Evolutionary conservation across 2,329 filamentous ascomycete genomes (phyloP).

Genomic region (Claviceps monticola): DNA sequence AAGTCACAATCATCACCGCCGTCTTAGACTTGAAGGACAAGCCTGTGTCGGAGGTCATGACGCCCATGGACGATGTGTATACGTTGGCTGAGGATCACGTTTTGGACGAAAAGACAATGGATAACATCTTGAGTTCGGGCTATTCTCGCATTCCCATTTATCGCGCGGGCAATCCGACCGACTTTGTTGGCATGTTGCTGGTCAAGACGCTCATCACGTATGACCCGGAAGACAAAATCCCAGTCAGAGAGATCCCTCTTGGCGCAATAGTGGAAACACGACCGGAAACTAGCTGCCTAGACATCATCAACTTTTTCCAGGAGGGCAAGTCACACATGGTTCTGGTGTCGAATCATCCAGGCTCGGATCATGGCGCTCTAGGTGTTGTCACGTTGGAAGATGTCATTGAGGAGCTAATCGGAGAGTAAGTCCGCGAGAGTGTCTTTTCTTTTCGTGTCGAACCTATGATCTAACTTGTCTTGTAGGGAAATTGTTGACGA

Average conservation of each 20-base stretch:
- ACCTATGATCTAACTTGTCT: conserved; percentile 9
- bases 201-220: conserved; percentile 99
- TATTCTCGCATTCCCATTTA: conserved; percentile 96
- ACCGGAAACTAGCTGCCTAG: conserved; percentile 88
- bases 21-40: conserved; percentile 95
- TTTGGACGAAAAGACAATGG: conserved; percentile 87
- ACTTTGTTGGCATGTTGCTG: conserved; percentile 94
- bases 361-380: conserved; percentile 79
- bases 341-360: conserved; percentile 76
- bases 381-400: conserved; percentile 95
- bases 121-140: conserved; percentile 79
- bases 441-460: not conserved
- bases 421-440: conserved; percentile 53
- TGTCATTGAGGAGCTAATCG: conserved; percentile 96
- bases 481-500: conserved; percentile 92
- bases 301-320: conserved; percentile 99
- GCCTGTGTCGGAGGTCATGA: conserved; percentile 91
- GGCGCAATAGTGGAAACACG: conserved; percentile 91
- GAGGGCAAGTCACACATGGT: conserved; percentile 99
- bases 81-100: conserved; percentile 92
- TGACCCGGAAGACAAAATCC: conserved; percentile 81
- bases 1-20: conserved; percentile 96
- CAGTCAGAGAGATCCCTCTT: conserved; percentile 79
- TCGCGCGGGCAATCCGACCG: conserved; percentile 64
- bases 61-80: conserved; percentile 94